phyloP scores from a whole-genome alignment of 257 asterid species.

The Verbena officinalis region DNA sequence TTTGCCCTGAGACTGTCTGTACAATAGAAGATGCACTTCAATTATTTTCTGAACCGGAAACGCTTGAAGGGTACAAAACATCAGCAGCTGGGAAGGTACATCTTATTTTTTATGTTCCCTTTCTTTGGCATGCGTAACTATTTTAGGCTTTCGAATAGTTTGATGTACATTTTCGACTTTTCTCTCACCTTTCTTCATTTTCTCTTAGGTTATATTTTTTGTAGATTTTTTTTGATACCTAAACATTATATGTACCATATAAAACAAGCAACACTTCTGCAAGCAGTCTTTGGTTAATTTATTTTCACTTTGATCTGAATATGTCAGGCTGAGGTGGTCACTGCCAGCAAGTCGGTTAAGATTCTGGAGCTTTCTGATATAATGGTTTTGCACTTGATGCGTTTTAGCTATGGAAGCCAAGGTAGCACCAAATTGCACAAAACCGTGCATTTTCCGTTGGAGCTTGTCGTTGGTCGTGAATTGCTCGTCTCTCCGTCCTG shows the following conservation, averaged over 20 bases:
- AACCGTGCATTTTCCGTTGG: conserved; percentile 73
- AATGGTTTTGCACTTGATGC: conserved; percentile 82
- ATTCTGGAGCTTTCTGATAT: conserved; percentile 72
- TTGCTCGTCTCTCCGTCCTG: conserved; percentile 64
- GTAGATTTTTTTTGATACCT: not conserved
- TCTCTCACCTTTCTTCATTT: conserved; percentile 6
- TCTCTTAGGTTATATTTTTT: not conserved
- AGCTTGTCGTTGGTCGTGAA: conserved; percentile 69
- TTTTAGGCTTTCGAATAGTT: not conserved
- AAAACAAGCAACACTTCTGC: conserved; percentile 8
- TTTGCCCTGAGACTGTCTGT: conserved; percentile 66
- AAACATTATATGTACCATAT: not conserved
- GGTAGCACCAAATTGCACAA: conserved; percentile 80
- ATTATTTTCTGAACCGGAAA: conserved; percentile 77
- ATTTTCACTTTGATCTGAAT: conserved; percentile 24
- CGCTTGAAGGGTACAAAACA: conserved; percentile 71
- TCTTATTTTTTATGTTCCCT: not conserved
- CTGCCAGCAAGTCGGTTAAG: conserved; percentile 75
- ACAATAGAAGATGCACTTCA: conserved; percentile 78
- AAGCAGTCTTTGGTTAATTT: not conserved
- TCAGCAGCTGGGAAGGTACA: conserved; percentile 72
- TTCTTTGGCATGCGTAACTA: not conserved
- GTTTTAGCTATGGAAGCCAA: conserved; percentile 79
- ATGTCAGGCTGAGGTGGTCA: conserved; percentile 75
- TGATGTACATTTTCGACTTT: conserved; percentile 1